phyloP scores from a whole-genome alignment of 2,329 filamentous ascomycete genomes.

The Colletotrichum lini region DNA sequence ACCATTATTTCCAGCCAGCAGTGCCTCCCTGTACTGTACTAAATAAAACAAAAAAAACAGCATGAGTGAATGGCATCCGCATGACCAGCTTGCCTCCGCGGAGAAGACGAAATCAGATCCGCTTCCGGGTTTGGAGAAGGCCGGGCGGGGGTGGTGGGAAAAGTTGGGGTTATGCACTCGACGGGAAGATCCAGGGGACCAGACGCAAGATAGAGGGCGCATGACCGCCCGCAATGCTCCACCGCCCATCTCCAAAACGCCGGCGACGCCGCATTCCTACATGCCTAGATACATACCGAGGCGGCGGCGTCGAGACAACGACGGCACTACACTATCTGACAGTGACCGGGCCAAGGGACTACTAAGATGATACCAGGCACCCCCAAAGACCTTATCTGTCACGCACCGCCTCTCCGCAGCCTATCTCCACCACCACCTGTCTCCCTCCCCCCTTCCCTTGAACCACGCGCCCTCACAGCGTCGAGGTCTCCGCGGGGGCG shows the following conservation, averaged over 20 bases:
- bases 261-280: neutral
- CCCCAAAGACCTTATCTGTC: conserved; percentile 20
- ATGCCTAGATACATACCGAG: no score
- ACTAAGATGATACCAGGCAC: neutral
- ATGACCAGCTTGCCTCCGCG: neutral
- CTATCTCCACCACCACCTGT: neutral
- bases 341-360: neutral
- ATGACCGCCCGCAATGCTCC: neutral
- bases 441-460: neutral
- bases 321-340: neutral
- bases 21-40: no score
- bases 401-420: neutral
- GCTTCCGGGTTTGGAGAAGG: neutral
- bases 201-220: neutral
- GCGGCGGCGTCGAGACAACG: neutral
- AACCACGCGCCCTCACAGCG: conserved; percentile 7
- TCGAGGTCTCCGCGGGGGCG: conserved; percentile 21
- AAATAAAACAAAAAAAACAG: no score
- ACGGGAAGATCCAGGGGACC: neutral
- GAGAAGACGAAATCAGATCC: neutral
- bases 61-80: neutral
- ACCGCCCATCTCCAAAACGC: neutral
- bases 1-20: neutral
- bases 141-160: neutral
- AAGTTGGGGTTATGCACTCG: neutral